Conservation (phyloP, 2,329 filamentous ascomycete species). For the Hansfordia pulvinata region DNA sequence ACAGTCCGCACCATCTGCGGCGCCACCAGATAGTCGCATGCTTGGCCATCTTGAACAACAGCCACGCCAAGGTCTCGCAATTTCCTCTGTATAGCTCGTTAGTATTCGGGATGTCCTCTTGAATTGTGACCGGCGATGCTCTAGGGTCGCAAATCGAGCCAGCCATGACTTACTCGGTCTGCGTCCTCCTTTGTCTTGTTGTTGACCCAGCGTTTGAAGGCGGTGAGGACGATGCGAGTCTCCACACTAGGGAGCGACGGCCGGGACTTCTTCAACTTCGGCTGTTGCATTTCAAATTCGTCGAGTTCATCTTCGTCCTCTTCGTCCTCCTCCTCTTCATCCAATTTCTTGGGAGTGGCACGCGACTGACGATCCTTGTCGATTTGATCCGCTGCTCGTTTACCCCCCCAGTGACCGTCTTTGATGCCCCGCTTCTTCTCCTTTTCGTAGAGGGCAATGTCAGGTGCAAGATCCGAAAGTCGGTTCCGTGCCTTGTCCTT, state of each 20-base stretch:
- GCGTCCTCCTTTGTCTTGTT: slow-evolving; percentile 61
- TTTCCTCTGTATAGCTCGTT: slow-evolving; percentile 45
- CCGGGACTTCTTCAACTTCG: slow-evolving; percentile 48
- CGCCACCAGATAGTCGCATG: slow-evolving; percentile 77
- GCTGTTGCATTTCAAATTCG: slow-evolving; percentile 33
- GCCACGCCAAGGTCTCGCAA: slow-evolving; percentile 73
- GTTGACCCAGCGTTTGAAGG: slow-evolving; percentile 69
- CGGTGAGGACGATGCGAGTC: slow-evolving; percentile 70
- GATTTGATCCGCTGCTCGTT: slow-evolving; percentile 43
- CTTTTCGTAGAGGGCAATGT: slow-evolving; percentile 84
- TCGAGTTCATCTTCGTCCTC: slow-evolving; percentile 25
- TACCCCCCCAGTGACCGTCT: slow-evolving; percentile 45
- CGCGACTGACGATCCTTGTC: slow-evolving; percentile 29
- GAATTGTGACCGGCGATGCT: too few species aligned
- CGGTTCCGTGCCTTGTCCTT: slow-evolving; percentile 73
- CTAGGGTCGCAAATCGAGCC: too few species aligned
- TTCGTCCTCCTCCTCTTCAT: slow-evolving; percentile 9
- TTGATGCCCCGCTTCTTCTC: slow-evolving; percentile 65
- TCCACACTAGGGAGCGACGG: slow-evolving; percentile 50
- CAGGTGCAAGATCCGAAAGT: slow-evolving; percentile 64
- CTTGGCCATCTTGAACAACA: slow-evolving; percentile 60
- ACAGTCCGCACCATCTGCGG: slow-evolving; percentile 78
- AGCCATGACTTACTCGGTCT: slow-evolving; percentile 60
- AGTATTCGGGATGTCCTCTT: slow-evolving; percentile 6
- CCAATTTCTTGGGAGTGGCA: too few species aligned